Conservation (phyloP, 495 filamentous ascomycete genomes). For the Neurospora pannonica region DNA sequence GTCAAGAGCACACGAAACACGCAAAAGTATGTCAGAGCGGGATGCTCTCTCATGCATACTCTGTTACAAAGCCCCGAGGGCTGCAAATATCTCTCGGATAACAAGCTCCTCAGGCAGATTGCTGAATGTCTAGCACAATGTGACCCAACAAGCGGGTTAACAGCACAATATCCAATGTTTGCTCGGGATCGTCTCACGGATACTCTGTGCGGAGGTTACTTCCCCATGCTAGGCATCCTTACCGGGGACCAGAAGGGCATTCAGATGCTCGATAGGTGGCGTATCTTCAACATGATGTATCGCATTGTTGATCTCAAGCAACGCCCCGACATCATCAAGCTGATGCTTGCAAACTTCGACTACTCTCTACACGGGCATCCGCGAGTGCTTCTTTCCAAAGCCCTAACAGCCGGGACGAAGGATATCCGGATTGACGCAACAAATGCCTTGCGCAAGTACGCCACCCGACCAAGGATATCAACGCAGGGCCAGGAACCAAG, state of each 20-base stretch:
- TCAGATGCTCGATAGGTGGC: conserved; percentile 89
- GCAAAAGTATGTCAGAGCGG: conserved; percentile 85
- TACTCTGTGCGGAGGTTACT: conserved; percentile 85
- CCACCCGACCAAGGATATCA: conserved; percentile 38
- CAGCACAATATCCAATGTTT: conserved; percentile 80
- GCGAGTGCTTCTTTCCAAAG: conserved; percentile 84
- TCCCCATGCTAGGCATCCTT: conserved; percentile 79
- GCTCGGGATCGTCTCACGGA: conserved; percentile 71
- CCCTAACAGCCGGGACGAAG: conserved; percentile 83
- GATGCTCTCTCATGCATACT: conserved; percentile 77
- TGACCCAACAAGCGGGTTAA: conserved; percentile 81
- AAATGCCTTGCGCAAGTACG: conserved; percentile 74
- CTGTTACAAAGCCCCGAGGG: conserved; percentile 79
- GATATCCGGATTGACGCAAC: conserved; percentile 83
- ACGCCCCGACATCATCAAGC: conserved; percentile 80
- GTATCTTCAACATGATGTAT: conserved; percentile 98
- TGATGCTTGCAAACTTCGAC: conserved; percentile 82
- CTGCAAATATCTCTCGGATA: conserved; percentile 73
- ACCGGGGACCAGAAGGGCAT: conserved; percentile 74
- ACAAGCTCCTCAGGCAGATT: conserved; percentile 85
- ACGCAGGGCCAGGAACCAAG: conserved; percentile 27
- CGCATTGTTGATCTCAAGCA: conserved; percentile 87
- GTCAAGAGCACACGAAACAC: conserved; percentile 79
- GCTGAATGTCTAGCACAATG: conserved; percentile 92
- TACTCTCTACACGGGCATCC: conserved; percentile 80